Conservation (phyloP, 441 rosid species). For the Syzygium malaccense region DNA sequence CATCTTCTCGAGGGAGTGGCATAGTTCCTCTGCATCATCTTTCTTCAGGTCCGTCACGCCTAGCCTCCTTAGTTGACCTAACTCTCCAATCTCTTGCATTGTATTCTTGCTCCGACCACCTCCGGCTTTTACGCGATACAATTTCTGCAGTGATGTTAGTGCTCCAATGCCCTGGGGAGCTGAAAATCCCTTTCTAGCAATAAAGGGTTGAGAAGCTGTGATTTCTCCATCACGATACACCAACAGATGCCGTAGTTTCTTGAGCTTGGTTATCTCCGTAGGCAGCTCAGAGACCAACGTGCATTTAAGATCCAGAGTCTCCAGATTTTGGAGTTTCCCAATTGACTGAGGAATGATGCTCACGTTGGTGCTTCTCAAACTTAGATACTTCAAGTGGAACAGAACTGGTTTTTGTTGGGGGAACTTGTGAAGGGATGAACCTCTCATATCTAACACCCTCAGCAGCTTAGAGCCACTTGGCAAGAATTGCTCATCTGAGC, state of each 20-base stretch:
- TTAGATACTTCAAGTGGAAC: not conserved
- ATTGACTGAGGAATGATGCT: not conserved
- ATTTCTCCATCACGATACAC: accelerated
- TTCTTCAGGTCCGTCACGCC: accelerated
- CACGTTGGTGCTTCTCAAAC: not conserved
- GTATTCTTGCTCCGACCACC: accelerated
- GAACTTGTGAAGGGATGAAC: not conserved
- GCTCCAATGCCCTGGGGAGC: not conserved
- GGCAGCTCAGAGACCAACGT: not conserved
- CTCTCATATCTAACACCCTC: not conserved
- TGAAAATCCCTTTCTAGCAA: accelerated
- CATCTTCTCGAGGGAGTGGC: not conserved
- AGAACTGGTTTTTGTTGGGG: not conserved
- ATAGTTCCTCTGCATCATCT: not conserved
- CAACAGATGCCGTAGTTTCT: not conserved
- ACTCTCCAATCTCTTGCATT: not conserved
- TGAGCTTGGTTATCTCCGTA: not conserved
- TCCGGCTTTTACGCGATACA: accelerated
- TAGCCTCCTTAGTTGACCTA: accelerated
- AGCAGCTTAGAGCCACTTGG: accelerated
- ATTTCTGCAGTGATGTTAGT: accelerated
- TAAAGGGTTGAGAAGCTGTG: accelerated
- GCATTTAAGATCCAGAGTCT: not conserved
- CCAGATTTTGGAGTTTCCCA: not conserved
- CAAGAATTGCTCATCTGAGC: accelerated